phyloP scores from a whole-genome alignment of 352 stramenopile genomes.

The Globisporangium spiculum region DNA sequence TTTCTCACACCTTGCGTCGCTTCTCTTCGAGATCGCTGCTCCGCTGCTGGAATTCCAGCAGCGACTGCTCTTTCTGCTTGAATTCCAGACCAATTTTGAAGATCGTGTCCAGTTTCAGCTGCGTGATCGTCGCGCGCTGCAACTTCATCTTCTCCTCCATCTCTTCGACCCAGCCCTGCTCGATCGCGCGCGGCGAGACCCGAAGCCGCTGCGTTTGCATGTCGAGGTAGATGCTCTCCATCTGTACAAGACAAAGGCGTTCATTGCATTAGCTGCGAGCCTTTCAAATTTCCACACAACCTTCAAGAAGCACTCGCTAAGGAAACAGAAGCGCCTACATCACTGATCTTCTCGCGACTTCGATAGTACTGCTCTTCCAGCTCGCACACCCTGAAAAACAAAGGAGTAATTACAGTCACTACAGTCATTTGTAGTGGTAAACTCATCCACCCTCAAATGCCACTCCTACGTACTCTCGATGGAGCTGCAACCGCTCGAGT shows the following conservation, averaged over 20 bases:
- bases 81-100: conserved; percentile 59
- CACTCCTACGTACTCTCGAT: conserved; percentile 37
- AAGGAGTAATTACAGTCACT: neutral
- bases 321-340: conserved; percentile 28
- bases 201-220: conserved; percentile 75
- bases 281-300: neutral
- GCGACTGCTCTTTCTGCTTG: conserved; percentile 48
- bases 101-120: conserved; percentile 50
- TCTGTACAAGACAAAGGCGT: conserved; percentile 26
- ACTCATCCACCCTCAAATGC: neutral
- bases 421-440: neutral
- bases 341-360: conserved; percentile 55
- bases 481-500: conserved; percentile 52
- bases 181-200: conserved; percentile 71
- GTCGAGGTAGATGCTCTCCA: conserved; percentile 80
- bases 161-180: conserved; percentile 79
- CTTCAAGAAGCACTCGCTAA: neutral
- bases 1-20: conserved; percentile 13
- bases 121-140: conserved; percentile 58
- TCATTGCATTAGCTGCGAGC: neutral
- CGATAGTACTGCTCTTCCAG: conserved; percentile 66
- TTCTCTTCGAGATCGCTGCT: conserved; percentile 48
- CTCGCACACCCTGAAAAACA: conserved; percentile 40
- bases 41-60: conserved; percentile 29
- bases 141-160: conserved; percentile 74